phyloP scores from a whole-genome alignment of 106 monocot genomes.

The Apostasia ramifera region DNA sequence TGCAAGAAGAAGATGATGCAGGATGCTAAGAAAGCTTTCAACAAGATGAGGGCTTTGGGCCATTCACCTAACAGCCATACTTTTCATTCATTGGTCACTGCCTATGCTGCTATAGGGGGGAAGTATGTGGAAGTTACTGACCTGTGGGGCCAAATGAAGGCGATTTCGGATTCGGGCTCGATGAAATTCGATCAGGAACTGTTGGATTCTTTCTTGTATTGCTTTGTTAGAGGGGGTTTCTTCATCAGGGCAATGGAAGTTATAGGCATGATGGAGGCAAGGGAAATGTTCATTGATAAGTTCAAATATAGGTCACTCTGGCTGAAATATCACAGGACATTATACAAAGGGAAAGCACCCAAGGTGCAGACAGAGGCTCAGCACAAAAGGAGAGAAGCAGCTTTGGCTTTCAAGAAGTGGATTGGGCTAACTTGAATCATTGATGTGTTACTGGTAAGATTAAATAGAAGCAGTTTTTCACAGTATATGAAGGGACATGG shows the following conservation, averaged over 20 bases:
- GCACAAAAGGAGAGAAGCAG: conserved; percentile 36
- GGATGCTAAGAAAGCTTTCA: conserved; percentile 88
- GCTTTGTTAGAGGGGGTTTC: conserved; percentile 89
- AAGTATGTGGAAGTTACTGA: conserved; percentile 77
- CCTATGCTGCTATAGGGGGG: conserved; percentile 79
- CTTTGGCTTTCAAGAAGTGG: conserved; percentile 58
- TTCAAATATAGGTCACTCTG: conserved; percentile 79
- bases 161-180: conserved; percentile 24
- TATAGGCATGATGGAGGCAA: conserved; percentile 70
- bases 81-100: conserved; percentile 82
- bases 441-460: too few species aligned
- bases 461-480: too few species aligned
- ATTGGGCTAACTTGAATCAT: conserved; percentile 39
- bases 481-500: too few species aligned
- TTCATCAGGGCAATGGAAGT: conserved; percentile 87
- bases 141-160: conserved; percentile 94
- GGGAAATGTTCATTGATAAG: conserved; percentile 76
- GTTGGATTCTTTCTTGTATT: conserved; percentile 76
- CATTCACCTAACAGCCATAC: conserved; percentile 83
- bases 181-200: conserved; percentile 87
- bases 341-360: conserved; percentile 12
- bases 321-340: conserved; percentile 6
- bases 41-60: conserved; percentile 78
- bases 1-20: conserved; percentile 91
- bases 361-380: conserved; percentile 21